These are phyloP conservation scores for Boechera stricta DNA, from an alignment of 345 rosid species.

Conservation along the genomic window DNA sequence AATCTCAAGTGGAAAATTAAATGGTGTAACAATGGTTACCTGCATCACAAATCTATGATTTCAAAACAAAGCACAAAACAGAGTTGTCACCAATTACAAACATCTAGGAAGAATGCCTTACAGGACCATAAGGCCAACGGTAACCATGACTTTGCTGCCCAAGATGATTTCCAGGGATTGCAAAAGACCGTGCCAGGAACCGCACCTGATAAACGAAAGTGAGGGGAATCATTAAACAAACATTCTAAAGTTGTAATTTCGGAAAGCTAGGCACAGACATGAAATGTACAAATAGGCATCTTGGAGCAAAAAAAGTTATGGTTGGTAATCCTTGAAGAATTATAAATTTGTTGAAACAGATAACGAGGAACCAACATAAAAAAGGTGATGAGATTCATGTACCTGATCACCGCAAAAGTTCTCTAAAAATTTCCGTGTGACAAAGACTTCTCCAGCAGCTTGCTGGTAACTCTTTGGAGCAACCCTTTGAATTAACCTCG, in stretches of 20 bases:
- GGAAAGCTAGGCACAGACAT: not conserved
- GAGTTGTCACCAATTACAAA: not conserved
- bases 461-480: slow-evolving; percentile 96
- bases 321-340: not conserved
- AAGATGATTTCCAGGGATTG: slow-evolving; percentile 90
- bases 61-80: slow-evolving; percentile 16
- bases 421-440: slow-evolving; percentile 84
- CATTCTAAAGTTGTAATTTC: slow-evolving; percentile 1
- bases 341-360: not conserved
- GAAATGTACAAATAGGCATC: not conserved
- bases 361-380: not conserved
- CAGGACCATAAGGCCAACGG: slow-evolving; percentile 99
- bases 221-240: not conserved
- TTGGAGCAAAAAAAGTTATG: not conserved
- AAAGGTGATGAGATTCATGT: slow-evolving; percentile 1
- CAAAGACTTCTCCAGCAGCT: slow-evolving; percentile 86
- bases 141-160: slow-evolving; percentile 98
- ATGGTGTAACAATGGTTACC: slow-evolving; percentile 96
- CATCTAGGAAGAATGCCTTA: slow-evolving; percentile 53
- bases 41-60: slow-evolving; percentile 42
- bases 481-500: slow-evolving; percentile 91
- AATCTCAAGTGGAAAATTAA: slow-evolving; percentile 97
- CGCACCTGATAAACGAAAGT: slow-evolving; percentile 66
- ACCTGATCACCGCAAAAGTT: slow-evolving; percentile 99
- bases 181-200: slow-evolving; percentile 90